Evolutionary conservation across 768 basidiomycete genomes (phyloP).

Genomic region (Gymnopilus dilepis): DNA sequence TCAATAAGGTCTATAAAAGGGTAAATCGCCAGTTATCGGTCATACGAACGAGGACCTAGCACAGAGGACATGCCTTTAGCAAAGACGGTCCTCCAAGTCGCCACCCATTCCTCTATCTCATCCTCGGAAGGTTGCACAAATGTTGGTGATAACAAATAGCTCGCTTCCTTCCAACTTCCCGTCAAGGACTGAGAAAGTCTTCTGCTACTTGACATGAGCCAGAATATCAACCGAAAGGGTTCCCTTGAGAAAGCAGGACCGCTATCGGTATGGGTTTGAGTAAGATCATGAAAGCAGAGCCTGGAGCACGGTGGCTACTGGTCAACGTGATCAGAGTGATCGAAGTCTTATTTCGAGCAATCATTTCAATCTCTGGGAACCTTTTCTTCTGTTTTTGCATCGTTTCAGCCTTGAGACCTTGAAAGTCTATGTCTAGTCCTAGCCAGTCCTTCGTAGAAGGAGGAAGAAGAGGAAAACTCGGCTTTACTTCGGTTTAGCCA

Average conservation of each 20-base stretch:
- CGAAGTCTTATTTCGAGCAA: neutral
- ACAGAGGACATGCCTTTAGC: slow-evolving; percentile 55
- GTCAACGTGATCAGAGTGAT: slow-evolving; percentile 19
- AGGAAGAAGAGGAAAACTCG: slow-evolving; percentile 4
- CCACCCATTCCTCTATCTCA: slow-evolving; percentile 54
- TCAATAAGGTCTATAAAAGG: slow-evolving; percentile 66
- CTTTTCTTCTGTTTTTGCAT: neutral
- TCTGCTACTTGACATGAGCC: slow-evolving; percentile 40
- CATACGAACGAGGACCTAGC: neutral
- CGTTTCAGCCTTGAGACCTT: neutral
- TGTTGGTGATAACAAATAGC: slow-evolving; percentile 20
- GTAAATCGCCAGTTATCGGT: neutral
- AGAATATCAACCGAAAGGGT: slow-evolving; percentile 4
- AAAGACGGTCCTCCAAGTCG: slow-evolving; percentile 57
- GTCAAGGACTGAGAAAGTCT: slow-evolving; percentile 45
- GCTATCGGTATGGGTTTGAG: slow-evolving; percentile 11
- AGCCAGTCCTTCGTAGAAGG: neutral
- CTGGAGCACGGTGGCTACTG: slow-evolving; percentile 16
- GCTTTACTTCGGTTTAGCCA: neutral
- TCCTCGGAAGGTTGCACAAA: slow-evolving; percentile 33
- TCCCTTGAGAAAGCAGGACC: slow-evolving; percentile 4
- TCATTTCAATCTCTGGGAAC: slow-evolving; percentile 1
- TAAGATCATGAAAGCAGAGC: slow-evolving; percentile 17
- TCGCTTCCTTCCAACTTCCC: slow-evolving; percentile 37
- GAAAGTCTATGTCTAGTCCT: neutral